phyloP scores from a whole-genome alignment of 495 filamentous ascomycete genomes.

The Podospora appendiculata region DNA sequence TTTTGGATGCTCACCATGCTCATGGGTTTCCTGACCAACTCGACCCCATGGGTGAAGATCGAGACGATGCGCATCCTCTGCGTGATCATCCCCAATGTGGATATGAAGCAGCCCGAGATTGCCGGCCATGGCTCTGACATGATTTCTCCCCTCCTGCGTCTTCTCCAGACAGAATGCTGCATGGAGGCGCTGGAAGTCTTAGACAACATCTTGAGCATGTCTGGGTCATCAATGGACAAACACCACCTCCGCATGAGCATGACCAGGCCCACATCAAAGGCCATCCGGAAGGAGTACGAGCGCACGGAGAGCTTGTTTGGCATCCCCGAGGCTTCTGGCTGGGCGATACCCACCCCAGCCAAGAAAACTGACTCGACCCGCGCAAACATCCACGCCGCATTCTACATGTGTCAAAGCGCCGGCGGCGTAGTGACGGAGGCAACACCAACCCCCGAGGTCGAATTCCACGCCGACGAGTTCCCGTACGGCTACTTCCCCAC shows the following conservation, averaged over 20 bases:
- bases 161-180: slow-evolving; percentile 89
- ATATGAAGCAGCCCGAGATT: slow-evolving; percentile 88
- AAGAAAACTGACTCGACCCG: slow-evolving; percentile 77
- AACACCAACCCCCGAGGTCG: slow-evolving; percentile 74
- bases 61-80: slow-evolving; percentile 87
- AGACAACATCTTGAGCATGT: slow-evolving; percentile 91
- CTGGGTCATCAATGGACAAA: slow-evolving; percentile 84
- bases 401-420: slow-evolving; percentile 69
- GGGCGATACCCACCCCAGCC: slow-evolving; percentile 92
- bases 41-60: slow-evolving; percentile 77
- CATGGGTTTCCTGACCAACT: slow-evolving; percentile 87
- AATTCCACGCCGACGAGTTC: slow-evolving; percentile 87
- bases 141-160: slow-evolving; percentile 83
- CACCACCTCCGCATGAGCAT: slow-evolving; percentile 97
- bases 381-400: slow-evolving; percentile 90
- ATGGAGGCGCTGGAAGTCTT: slow-evolving; percentile 84
- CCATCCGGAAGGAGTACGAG: slow-evolving; percentile 88
- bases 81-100: slow-evolving; percentile 79
- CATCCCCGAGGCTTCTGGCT: slow-evolving; percentile 90
- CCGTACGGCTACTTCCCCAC: slow-evolving; percentile 69
- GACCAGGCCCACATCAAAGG: slow-evolving; percentile 71
- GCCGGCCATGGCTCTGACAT: slow-evolving; percentile 88
- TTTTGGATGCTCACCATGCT: slow-evolving; percentile 80
- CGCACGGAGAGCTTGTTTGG: slow-evolving; percentile 90
- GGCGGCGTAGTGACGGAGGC: slow-evolving; percentile 53